Base-by-base conservation (phyloP, 108 stramenopile species). In the Aurantiochytrium sp. region DNA sequence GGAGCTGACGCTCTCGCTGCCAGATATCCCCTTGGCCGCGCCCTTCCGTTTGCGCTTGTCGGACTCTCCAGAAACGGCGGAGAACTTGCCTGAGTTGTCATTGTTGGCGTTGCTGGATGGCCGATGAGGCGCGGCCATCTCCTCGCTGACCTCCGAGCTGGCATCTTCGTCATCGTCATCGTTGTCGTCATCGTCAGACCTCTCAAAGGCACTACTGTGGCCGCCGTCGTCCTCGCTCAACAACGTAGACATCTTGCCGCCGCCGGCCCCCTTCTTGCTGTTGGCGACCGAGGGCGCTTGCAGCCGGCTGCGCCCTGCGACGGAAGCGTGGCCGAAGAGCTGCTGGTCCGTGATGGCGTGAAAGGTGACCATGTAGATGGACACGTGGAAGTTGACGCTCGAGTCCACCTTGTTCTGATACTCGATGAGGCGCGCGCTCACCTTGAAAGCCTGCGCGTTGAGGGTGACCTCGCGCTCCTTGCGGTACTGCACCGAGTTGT, bases 381-480 rank as follows among this genome's bases (percentile, higher is more conserved):
- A 65, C 6, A 81, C 39, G 2, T 81, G 42, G 3, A 81, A 81
- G 39, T 81, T 41, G 24, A 81, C 73, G n/a, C 2, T 48, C 39
- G 73, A 81, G 45, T 81, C 73, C 12, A 27, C 24, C 24, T 81
- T 81, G 73, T 81, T 81, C 30, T 81, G 0, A 81, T 81, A 81
- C 3, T 81, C 45, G 73, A 81, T 48, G 27, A 81, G 45, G 19
- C 42, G 39, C 6, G 73, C 73, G 39, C 45, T 81, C 0, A 81
- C 73, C 73, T 81, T 81, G 3, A 81, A 81, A 0, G 39, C 42
- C 39, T 81, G 73, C 12, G 39, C 30, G 1, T 81, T 81, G 21
- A 81, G n/a, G 2, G 42, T 41, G 36, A 17, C 39, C 45, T 48
- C 73, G 30, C 42, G 39, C 30, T 81, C 73, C 27, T 41, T 81